Evolutionary conservation across 2,329 filamentous ascomycete genomes (phyloP).

Genomic region (Monosporascus ibericus): DNA sequence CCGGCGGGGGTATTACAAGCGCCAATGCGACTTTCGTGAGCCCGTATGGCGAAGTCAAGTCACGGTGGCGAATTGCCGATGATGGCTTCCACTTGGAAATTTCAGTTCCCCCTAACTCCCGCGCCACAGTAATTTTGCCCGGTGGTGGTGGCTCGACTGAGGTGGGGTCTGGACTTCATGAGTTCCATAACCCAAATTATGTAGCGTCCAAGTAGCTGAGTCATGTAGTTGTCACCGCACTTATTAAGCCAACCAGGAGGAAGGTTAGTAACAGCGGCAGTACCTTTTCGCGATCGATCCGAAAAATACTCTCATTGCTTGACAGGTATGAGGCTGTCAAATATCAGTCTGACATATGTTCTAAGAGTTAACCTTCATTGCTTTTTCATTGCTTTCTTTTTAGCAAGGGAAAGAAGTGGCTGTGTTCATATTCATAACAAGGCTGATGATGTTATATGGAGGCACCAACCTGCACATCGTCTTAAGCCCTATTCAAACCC

Average conservation of each 20-base stretch:
- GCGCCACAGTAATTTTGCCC: constrained; percentile 16
- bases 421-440: no score
- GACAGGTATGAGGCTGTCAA: background rate
- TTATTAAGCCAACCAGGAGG: background rate
- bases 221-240: background rate
- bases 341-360: no score
- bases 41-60: constrained; percentile 25
- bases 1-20: constrained; percentile 29
- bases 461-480: no score
- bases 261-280: background rate
- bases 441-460: no score
- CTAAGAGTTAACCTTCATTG: no score
- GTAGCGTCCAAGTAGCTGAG: background rate
- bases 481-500: no score
- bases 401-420: no score
- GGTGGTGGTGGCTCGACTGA: background rate
- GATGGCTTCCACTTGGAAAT: constrained; percentile 15
- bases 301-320: background rate
- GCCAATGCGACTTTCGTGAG: constrained; percentile 24
- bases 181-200: background rate
- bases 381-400: no score
- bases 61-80: constrained; percentile 21
- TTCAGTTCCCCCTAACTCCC: constrained; percentile 18
- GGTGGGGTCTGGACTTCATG: background rate
- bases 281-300: background rate